Evolutionary conservation across 176 grass and related monocot species (phyloP).

Genomic region (Paspalum notatum): DNA sequence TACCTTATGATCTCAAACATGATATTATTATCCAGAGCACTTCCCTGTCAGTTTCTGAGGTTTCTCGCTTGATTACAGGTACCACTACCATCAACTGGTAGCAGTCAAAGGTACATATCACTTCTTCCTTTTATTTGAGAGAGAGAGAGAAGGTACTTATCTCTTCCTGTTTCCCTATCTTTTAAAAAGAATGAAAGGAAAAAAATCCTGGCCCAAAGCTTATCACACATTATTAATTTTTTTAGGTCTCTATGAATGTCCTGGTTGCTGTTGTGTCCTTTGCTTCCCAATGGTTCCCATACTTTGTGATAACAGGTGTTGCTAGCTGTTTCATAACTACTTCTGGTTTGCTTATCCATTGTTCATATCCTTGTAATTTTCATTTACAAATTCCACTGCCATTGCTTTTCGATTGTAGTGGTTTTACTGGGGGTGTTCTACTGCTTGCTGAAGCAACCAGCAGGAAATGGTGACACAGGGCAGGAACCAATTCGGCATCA

Average conservation of each 20-base stretch:
- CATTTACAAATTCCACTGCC: background rate
- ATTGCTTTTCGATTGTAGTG: background rate
- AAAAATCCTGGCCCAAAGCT: background rate
- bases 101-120: background rate
- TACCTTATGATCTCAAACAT: background rate
- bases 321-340: background rate
- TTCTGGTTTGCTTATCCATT: background rate
- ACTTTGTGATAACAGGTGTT: conserved; percentile 5
- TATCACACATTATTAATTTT: background rate
- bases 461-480: background rate
- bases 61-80: background rate
- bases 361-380: background rate
- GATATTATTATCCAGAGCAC: too few relatives aligned
- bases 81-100: background rate
- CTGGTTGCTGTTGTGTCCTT: background rate
- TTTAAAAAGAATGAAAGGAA: background rate
- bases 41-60: too few relatives aligned
- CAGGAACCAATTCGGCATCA: background rate
- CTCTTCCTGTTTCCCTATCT: background rate
- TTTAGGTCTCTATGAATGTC: background rate
- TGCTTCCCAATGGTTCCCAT: background rate
- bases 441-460: conserved; percentile 15
- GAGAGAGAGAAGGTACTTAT: background rate
- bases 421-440: conserved; percentile 2
- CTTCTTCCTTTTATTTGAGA: background rate